Evolutionary conservation across 2,329 filamentous ascomycete genomes (phyloP).

Genomic region (Xylaria sp.): DNA sequence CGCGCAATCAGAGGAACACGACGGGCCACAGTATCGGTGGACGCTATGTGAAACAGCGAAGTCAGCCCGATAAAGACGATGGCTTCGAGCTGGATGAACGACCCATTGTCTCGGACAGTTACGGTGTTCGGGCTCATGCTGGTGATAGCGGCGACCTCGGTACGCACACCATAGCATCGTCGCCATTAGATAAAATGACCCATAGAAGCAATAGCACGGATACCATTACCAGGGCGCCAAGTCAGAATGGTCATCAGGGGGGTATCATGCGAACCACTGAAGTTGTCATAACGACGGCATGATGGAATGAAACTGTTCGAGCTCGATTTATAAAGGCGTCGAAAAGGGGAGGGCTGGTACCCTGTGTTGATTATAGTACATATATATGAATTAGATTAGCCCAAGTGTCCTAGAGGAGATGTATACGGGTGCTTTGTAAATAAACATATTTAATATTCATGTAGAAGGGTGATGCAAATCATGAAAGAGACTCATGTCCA

Average conservation of each 20-base stretch:
- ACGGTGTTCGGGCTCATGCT: conserved; percentile 14
- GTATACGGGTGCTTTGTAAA: not conserved
- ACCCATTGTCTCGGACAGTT: conserved; percentile 31
- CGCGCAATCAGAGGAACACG: conserved; percentile 24
- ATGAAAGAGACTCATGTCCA: not conserved
- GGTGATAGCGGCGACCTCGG: conserved; percentile 19
- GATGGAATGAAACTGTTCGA: not conserved
- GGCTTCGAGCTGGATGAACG: conserved; percentile 35
- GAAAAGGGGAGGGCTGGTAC: not conserved
- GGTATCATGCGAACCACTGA: conserved; percentile 37
- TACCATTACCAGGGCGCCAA: conserved; percentile 12
- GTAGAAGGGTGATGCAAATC: not conserved
- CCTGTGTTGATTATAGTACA: not conserved
- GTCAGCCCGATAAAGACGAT: conserved; percentile 23
- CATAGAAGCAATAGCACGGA: conserved; percentile 25
- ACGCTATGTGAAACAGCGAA: conserved; percentile 33
- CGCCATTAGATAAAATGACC: conserved; percentile 21
- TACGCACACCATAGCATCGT: conserved; percentile 16
- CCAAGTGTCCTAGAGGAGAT: not conserved
- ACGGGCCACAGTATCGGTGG: conserved; percentile 22
- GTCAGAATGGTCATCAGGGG: not conserved
- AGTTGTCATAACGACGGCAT: conserved; percentile 32
- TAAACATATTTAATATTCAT: not conserved
- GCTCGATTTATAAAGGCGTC: not conserved
- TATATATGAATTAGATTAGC: not conserved